Evolutionary conservation across 225 moss, liverwort and hornwort species (phyloP).

Genomic region (Marchantia polymorpha): DNA sequence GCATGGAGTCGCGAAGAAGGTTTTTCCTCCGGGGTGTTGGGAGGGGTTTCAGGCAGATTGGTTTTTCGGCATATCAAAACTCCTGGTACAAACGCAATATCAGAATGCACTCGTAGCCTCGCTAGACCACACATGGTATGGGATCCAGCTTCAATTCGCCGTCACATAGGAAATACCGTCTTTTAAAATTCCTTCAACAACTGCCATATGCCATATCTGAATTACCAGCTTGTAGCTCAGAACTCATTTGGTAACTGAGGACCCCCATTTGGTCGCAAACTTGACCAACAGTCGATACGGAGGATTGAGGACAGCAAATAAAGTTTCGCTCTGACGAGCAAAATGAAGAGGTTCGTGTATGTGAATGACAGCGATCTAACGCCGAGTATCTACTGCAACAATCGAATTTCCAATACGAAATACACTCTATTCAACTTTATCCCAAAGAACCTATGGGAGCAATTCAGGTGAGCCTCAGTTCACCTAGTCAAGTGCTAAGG

Average conservation of each 20-base stretch:
- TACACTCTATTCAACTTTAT: constrained; percentile 81
- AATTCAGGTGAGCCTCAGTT: constrained; percentile 58
- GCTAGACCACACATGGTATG: not conserved
- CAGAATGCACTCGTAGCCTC: not conserved
- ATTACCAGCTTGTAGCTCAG: not conserved
- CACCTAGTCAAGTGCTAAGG: not conserved
- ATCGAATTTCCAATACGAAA: constrained; percentile 86
- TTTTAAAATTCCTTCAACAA: not conserved
- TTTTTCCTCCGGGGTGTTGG: not conserved
- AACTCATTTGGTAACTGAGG: not conserved
- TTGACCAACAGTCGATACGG: not conserved
- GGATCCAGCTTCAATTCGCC: constrained; percentile 6
- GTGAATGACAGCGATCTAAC: constrained; percentile 62
- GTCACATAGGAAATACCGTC: not conserved
- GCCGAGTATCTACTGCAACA: constrained; percentile 55
- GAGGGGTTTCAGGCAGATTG: not conserved
- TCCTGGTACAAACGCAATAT: not conserved
- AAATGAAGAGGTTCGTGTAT: constrained; percentile 76
- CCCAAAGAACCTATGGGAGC: constrained; percentile 98
- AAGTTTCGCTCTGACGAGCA: constrained; percentile 18
- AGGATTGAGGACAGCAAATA: not conserved
- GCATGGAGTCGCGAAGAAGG: not conserved
- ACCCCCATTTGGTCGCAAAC: not conserved
- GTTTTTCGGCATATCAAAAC: not conserved
- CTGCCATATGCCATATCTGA: not conserved